Evolutionary conservation across 1,284 basidiomycete species (phyloP), one percentile per base, ranked within the genome.

Genomic region (Ceratobasidium sp.): DNA sequence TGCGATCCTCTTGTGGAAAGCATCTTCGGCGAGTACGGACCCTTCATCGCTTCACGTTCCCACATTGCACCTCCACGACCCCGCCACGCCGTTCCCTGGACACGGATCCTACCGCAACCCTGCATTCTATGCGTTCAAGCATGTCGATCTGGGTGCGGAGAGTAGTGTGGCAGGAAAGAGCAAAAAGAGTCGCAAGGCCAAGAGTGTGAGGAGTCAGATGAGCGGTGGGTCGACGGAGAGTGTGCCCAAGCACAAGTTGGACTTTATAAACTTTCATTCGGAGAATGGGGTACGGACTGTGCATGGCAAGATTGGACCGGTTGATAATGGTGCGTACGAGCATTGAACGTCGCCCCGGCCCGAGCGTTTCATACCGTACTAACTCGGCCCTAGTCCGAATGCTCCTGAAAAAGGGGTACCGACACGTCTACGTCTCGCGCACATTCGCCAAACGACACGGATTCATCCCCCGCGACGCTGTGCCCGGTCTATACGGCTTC

Each of bases 251-350:
- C 84, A 88, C 79, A 91, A 89, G 79, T 87, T 86, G 74, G 86
- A 89, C 60, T 95, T 95, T 75, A 85, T 92, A 74, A 86, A 86
- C 71, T 97, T 97, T 76, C 94, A 96, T 74, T 85, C 84, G 32
- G 91, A 91, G 79, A 95, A 95, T 75, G 96, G 97, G 13, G 96
- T 98, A 15, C 84, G 96, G 64, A 98, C 96, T 5, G 90, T 99
- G 29, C 85, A 90, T 73, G 96, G 96, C 13, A 90, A 87, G 74
- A 93, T 99, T 71, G 96, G 95, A 0, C 91, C 93, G 27, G 92
- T 96, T 34, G 82, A 90, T 71, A 89, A 93, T 78, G 93, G 93
- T 93, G 71, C 68, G 85, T 79, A n/a, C 31, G 1, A 38, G 40
- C 54, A 25, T 53, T 17, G 31, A 20, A 27, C 42, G 17, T 40